Evolutionary conservation across 202 grass and related monocot species (phyloP), one percentile per base, ranked within the genome.

Genomic region (Panicum virgatum): DNA sequence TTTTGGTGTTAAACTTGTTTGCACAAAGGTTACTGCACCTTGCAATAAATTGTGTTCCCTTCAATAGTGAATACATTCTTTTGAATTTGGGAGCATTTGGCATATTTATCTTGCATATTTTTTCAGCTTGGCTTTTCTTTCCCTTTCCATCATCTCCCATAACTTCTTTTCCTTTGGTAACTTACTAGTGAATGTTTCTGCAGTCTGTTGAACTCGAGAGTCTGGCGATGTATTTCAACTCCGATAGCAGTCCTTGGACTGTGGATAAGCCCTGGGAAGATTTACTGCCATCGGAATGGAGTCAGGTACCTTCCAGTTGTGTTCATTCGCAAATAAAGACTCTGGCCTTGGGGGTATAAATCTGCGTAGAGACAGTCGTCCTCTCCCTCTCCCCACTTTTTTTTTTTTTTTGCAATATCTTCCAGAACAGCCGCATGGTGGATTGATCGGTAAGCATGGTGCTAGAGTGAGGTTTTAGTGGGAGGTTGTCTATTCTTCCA

Each of bases 211-310:
- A 93, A 87, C 95, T 98, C 65, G 84, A 94, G 87, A 90, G 92
- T 77, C 88, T 98, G 52, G 95, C 92, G 29, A 69, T 98, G 43
- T 98, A 98, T 98, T 98, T 98, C 54, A 92, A 98, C 82, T 98
- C 92, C 71, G 92, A 98, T 82, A 93, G 82, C 82, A 91, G 84
- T 80, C 88, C 90, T 54, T 98, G 92, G 95, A 83, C 48, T 46
- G 69, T 94, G 48, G 73, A 89, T 75, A 94, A 98, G 64, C 69
- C 88, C 58, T 98, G 95, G 95, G 90, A 94, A 88, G 92, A 94
- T 90, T 85, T 94, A 78, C 72, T 84, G 77, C 95, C 95, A 91
- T 88, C 88, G 85, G 92, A 98, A 73, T 98, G 95, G 95, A 93
- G 77, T 79, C 81, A 98, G 95, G 95, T 98, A 91, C 52, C 48